Percentiles rank a stretch among this genome's conserved stretches.
Conservation (phyloP, 2,329 filamentous ascomycete species). For the Helicocarpus griseus region DNA sequence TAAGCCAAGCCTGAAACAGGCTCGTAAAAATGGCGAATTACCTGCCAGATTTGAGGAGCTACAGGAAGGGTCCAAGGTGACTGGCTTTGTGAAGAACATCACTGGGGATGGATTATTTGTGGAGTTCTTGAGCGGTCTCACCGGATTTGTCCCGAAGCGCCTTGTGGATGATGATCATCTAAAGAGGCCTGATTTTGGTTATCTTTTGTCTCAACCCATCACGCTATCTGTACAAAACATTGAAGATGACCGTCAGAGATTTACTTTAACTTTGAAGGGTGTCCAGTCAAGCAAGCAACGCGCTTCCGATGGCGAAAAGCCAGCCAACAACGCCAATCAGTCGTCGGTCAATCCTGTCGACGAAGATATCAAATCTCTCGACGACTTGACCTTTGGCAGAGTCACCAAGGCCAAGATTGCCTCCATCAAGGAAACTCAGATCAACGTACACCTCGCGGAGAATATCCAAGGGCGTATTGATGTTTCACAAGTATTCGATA, state of each 20-base stretch:
- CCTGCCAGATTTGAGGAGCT: slow-evolving; percentile 64
- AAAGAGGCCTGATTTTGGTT: slow-evolving; percentile 62
- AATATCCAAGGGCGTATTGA: slow-evolving; percentile 89
- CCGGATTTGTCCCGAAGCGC: slow-evolving; percentile 69
- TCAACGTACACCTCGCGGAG: slow-evolving; percentile 82
- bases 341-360: slow-evolving; percentile 53
- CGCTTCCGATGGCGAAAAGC: slow-evolving; percentile 29
- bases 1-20: slow-evolving; percentile 73
- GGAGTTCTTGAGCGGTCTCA: slow-evolving; percentile 71
- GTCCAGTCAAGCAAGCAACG: slow-evolving; percentile 42
- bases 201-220: slow-evolving; percentile 67
- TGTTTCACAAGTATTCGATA: slow-evolving; percentile 80
- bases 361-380: slow-evolving; percentile 50
- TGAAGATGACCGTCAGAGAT: slow-evolving; percentile 59
- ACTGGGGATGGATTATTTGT: slow-evolving; percentile 74
- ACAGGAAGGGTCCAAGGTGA: slow-evolving; percentile 56
- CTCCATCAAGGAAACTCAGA: slow-evolving; percentile 82
- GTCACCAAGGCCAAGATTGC: slow-evolving; percentile 66
- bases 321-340: slow-evolving; percentile 18
- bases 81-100: slow-evolving; percentile 78
- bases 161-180: slow-evolving; percentile 64
- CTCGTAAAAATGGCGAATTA: slow-evolving; percentile 60
- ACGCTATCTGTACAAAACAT: slow-evolving; percentile 61
- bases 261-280: slow-evolving; percentile 53
- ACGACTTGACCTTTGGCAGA: slow-evolving; percentile 65